Conservation (phyloP, 495 filamentous ascomycete genomes). For the Bacidia gigantensis region DNA sequence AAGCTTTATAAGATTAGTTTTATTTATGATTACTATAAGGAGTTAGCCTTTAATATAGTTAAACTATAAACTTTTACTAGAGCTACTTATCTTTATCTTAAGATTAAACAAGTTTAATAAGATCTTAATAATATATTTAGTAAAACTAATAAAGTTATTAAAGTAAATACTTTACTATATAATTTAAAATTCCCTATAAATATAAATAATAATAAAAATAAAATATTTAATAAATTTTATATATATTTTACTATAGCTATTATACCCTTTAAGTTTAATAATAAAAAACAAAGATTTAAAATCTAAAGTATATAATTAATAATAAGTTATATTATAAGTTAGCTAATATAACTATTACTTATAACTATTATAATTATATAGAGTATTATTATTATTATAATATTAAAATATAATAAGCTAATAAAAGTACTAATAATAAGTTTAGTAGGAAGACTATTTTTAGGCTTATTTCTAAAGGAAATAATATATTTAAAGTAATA, state of each 20-base stretch:
- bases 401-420: background rate
- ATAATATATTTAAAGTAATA: background rate
- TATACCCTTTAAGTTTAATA: background rate
- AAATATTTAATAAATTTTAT: background rate
- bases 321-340: background rate
- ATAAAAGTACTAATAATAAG: background rate
- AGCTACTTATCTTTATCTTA: background rate
- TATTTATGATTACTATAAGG: background rate
- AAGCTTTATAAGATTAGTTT: background rate
- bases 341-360: background rate
- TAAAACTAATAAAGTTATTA: conserved; percentile 1
- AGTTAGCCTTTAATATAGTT: background rate
- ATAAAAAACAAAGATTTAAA: background rate
- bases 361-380: background rate
- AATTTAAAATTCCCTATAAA: background rate
- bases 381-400: background rate
- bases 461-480: too few species aligned
- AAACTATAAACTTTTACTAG: background rate
- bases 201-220: background rate
- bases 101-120: background rate
- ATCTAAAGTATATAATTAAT: background rate
- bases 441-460: background rate
- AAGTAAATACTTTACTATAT: background rate
- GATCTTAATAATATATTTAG: background rate
- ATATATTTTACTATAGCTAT: background rate